phyloP scores from a whole-genome alignment of 2,329 filamentous ascomycete species.

The Colletotrichum agaves region DNA sequence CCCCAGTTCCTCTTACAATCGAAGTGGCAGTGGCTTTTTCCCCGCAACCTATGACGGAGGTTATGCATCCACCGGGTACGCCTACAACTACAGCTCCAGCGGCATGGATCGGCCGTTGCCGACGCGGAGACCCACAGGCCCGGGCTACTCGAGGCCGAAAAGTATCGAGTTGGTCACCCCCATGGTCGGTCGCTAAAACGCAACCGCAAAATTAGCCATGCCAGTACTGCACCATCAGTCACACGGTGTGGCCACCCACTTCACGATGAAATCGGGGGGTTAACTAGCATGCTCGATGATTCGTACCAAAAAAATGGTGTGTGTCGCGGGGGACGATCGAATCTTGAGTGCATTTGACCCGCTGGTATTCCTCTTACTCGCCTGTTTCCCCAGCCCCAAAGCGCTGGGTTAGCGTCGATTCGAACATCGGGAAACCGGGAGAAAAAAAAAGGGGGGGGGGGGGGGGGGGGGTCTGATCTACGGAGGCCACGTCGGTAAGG shows the following conservation, averaged over 20 bases:
- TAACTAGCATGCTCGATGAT: not conserved
- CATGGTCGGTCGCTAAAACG: slow-evolving; percentile 59
- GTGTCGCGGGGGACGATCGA: not conserved
- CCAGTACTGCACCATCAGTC: slow-evolving; percentile 5
- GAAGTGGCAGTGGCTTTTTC: slow-evolving; percentile 54
- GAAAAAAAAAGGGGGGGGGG: too few species aligned
- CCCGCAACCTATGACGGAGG: slow-evolving; percentile 65
- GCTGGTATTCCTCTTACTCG: slow-evolving; percentile 21
- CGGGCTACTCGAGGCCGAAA: slow-evolving; percentile 66
- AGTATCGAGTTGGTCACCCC: slow-evolving; percentile 74
- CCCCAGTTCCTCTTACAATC: slow-evolving; percentile 64
- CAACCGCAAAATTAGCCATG: not conserved
- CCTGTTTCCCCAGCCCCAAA: slow-evolving; percentile 25
- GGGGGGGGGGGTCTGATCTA: slow-evolving; percentile 22
- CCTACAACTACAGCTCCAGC: slow-evolving; percentile 52
- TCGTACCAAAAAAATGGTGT: not conserved
- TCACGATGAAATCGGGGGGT: not conserved
- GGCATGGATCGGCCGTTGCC: slow-evolving; percentile 67
- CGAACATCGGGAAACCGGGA: slow-evolving; percentile 24
- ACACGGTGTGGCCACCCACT: not conserved
- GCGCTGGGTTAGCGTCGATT: slow-evolving; percentile 35
- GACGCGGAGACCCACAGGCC: slow-evolving; percentile 57
- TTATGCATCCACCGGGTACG: slow-evolving; percentile 49
- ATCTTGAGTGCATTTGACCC: slow-evolving; percentile 4
- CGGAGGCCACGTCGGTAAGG: slow-evolving; percentile 16